Evolutionary conservation across 768 basidiomycete species (phyloP).

Genomic region (Leccinum variicolor): DNA sequence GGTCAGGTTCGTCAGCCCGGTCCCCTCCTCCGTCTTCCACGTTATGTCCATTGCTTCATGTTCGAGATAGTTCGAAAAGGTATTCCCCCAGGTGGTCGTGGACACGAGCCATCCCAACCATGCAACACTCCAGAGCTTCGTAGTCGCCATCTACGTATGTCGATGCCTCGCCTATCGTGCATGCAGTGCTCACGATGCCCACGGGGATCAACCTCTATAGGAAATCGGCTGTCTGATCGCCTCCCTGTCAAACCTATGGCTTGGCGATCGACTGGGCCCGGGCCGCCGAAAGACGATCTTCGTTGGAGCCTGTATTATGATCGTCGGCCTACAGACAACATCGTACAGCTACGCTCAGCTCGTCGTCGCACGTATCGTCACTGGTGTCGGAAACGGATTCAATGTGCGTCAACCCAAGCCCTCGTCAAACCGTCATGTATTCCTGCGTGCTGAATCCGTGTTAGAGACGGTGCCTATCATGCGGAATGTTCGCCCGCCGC

Average conservation of each 20-base stretch:
- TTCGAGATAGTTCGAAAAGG: slow-evolving; percentile 47
- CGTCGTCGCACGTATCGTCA: slow-evolving; percentile 56
- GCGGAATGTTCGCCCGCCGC: slow-evolving; percentile 64
- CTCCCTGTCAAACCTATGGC: slow-evolving; percentile 58
- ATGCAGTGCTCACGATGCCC: not conserved
- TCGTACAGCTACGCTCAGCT: slow-evolving; percentile 59
- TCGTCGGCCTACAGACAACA: slow-evolving; percentile 55
- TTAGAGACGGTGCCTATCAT: slow-evolving; percentile 62
- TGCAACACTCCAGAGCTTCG: slow-evolving; percentile 56
- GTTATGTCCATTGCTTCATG: not conserved
- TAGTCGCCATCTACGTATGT: slow-evolving; percentile 56
- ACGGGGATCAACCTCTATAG: slow-evolving; percentile 25
- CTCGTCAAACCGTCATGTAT: no score
- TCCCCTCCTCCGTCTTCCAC: not conserved
- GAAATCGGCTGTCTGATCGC: slow-evolving; percentile 66
- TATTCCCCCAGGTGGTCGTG: slow-evolving; percentile 53
- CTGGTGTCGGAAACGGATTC: slow-evolving; percentile 64
- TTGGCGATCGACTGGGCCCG: slow-evolving; percentile 56
- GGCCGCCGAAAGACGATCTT: slow-evolving; percentile 59
- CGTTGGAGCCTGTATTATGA: slow-evolving; percentile 57
- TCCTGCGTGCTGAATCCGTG: not conserved
- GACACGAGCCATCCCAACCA: slow-evolving; percentile 37
- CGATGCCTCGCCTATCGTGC: not conserved
- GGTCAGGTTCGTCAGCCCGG: slow-evolving; percentile 37
- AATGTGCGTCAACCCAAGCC: slow-evolving; percentile 36